These are phyloP conservation scores for Salvia miltiorrhiza DNA, from an alignment of 257 asterid genomes.

Conservation along the genomic window DNA sequence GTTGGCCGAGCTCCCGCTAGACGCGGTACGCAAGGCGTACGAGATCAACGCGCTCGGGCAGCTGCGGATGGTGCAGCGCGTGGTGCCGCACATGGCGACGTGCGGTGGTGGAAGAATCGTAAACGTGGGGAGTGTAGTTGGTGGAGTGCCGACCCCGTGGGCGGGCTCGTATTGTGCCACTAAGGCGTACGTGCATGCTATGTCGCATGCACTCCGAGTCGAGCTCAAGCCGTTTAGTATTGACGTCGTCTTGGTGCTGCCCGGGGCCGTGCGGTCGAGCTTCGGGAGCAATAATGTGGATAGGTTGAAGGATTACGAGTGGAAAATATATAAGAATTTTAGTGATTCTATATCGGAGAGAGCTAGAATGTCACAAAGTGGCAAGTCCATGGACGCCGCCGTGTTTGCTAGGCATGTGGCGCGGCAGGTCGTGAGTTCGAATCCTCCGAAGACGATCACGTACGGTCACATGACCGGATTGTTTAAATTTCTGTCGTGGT, in stretches of 20 bases:
- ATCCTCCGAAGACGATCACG: conserved; percentile 49
- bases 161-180: conserved; percentile 75
- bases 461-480: conserved; percentile 62
- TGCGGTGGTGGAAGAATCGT: conserved; percentile 48
- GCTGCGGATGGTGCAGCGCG: conserved; percentile 54
- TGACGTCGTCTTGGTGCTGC: conserved; percentile 51
- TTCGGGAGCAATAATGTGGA: conserved; percentile 39
- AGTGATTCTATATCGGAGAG: conserved; percentile 49
- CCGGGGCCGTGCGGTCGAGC: conserved; percentile 55
- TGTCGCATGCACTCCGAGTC: conserved; percentile 45
- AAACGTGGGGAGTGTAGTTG: conserved; percentile 67
- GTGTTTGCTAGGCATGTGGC: conserved; percentile 64
- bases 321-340: conserved; percentile 54
- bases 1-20: conserved; percentile 59
- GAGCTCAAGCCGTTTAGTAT: conserved; percentile 58
- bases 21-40: conserved; percentile 38
- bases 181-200: conserved; percentile 63
- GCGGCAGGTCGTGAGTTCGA: conserved; percentile 36
- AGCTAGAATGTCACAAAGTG: conserved; percentile 68
- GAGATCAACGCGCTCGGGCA: conserved; percentile 63
- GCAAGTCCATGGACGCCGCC: conserved; percentile 49
- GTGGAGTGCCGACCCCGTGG: conserved; percentile 74
- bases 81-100: conserved; percentile 65
- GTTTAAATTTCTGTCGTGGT: conserved; percentile 47
- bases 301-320: conserved; percentile 42